These are phyloP conservation scores for Sclerotiophoma versabilis DNA, from an alignment of 2,329 filamentous ascomycete species.

Conservation along the genomic window DNA sequence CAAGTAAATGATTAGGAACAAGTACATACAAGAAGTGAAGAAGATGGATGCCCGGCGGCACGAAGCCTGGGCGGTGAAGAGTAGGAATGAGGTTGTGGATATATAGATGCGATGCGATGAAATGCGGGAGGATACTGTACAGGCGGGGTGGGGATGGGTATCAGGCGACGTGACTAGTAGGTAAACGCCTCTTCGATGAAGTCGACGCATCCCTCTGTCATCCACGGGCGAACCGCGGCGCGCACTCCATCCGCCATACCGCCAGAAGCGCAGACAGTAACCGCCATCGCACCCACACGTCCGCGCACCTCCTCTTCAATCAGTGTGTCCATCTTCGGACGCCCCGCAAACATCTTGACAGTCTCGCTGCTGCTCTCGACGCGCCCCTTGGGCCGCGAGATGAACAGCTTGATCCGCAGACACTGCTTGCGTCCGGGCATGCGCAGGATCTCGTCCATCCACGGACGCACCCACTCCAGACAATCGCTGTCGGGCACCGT, in stretches of 20 bases:
- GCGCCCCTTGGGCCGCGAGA: constrained; percentile 65
- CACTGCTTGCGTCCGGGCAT: constrained; percentile 66
- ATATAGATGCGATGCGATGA: not conserved
- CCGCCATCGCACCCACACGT: constrained; percentile 65
- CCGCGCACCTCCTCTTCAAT: constrained; percentile 63
- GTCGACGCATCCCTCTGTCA: constrained; percentile 63
- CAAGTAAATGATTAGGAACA: constrained; percentile 31
- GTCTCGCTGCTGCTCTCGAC: constrained; percentile 65
- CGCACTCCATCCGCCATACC: constrained; percentile 69
- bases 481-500: constrained; percentile 75
- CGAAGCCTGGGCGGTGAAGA: not conserved
- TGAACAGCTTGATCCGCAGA: constrained; percentile 67
- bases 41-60: not conserved
- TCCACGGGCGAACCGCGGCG: constrained; percentile 59
- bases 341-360: constrained; percentile 68
- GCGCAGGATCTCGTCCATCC: constrained; percentile 70
- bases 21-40: constrained; percentile 36
- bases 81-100: not conserved
- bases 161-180: constrained; percentile 52
- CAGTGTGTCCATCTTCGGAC: constrained; percentile 63
- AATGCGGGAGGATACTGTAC: not conserved
- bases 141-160: not conserved
- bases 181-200: constrained; percentile 73
- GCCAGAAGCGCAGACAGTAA: constrained; percentile 69
- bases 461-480: constrained; percentile 68